Evolutionary conservation across 257 asterid species (phyloP), one percentile per base, ranked within the genome.

Genomic region (Nicotiana attenuata): DNA sequence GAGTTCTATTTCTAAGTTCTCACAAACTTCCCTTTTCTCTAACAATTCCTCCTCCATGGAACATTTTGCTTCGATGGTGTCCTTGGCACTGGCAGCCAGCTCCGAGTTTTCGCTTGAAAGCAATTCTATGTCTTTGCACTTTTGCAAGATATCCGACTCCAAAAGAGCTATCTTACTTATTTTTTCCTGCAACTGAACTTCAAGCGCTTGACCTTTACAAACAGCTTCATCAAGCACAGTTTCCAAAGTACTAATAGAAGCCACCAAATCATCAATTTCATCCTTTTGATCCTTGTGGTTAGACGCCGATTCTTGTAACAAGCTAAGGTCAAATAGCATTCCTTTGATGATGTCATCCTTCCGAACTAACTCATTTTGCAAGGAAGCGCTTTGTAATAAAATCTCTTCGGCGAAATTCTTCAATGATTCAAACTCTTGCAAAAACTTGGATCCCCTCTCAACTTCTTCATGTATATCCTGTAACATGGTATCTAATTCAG

Each of bases 251-350:
- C 53, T 81, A 28, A 94, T 67, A 75, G 97, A 91, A 80, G 87
- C 90, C 79, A 81, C 53, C 81, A 96, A 75, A 56, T 86, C 87
- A 85, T 90, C 92, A 81, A 84, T 88, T 82, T 92, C 94, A 81
- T 89, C 94, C 64, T 94, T 92, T 77, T 90, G 88, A 82, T 96
- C 99, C 87, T 90, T 90, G 82, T 86, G 87, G 77, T 84, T 92
- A 13, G 98, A 96, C 35, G 97, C 89, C 65, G 97, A 92, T 90
- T 96, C 98, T 87, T 96, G 99, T 67, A 96, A 91, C 94, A 92
- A 84, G 82, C 93, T 90, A 87, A 96, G 85, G 87, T 96, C 99
- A 88, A 96, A 96, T 41, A 90, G 85, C 65, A 93, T 78, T 56
- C 99, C 99, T 55, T 90, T 90, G 83, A 94, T 89, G 83, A 96